phyloP scores from a whole-genome alignment of 768 basidiomycete species.

The Lactifluus volemus region DNA sequence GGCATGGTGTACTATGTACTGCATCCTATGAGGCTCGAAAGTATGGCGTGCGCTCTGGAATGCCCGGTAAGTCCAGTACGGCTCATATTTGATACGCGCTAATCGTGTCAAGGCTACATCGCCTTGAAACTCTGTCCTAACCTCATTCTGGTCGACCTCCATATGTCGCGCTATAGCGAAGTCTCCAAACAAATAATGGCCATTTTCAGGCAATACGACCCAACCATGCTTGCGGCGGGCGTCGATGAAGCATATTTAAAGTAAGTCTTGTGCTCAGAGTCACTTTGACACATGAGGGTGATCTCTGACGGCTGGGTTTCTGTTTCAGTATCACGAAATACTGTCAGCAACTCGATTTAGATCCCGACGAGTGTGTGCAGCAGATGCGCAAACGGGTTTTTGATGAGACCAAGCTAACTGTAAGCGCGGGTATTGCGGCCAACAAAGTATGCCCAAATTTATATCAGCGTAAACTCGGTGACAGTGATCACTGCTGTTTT shows the following conservation, averaged over 20 bases:
- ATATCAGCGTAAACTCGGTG: constrained; percentile 7
- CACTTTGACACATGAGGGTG: neutral
- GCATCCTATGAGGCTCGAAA: constrained; percentile 91
- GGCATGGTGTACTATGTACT: constrained; percentile 75
- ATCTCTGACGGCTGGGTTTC: neutral
- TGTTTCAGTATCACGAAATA: constrained; percentile 67
- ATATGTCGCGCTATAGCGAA: constrained; percentile 55
- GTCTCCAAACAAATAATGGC: constrained; percentile 65
- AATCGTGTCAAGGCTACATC: constrained; percentile 55
- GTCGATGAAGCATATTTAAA: constrained; percentile 92
- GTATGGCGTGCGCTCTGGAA: constrained; percentile 86
- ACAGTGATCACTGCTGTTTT: neutral
- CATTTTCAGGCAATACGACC: constrained; percentile 64
- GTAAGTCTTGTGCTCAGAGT: constrained; percentile 34
- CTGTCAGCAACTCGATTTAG: constrained; percentile 56
- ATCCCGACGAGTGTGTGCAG: constrained; percentile 65
- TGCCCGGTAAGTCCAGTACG: constrained; percentile 57
- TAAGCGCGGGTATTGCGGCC: constrained; percentile 91
- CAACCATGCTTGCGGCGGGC: constrained; percentile 64
- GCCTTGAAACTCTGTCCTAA: constrained; percentile 92
- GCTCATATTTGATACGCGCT: neutral
- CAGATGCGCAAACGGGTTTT: constrained; percentile 69
- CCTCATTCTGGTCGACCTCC: constrained; percentile 56
- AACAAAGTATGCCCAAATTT: constrained; percentile 58
- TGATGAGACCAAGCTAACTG: constrained; percentile 76